Evolutionary conservation across 148 eudicot species (phyloP), one percentile per base, ranked within the genome.

Genomic region (Persicaria tinctoria): DNA sequence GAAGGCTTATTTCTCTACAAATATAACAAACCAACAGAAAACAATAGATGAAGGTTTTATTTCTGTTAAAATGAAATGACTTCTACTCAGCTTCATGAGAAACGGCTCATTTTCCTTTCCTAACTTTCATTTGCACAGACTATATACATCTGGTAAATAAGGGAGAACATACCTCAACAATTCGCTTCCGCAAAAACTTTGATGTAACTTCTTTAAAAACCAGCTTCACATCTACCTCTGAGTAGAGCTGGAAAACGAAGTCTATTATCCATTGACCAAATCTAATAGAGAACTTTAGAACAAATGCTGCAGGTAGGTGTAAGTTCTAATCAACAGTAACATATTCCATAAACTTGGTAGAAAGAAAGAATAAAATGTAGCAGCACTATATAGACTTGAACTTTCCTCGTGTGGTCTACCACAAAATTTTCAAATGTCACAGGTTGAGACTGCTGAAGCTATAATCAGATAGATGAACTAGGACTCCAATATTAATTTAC

Each of bases 141-240:
- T 57, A 57, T 2, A 17, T 10, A 17, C 18, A 12, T 57, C 63
- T 62, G 12, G 44, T 62, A 62, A 14, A 62, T 62, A 23, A 2
- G 32, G 45, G 18, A 64, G 70, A n/a, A 13, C 73, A 46, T 90
- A 95, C 99, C 97, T 92, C 92, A 60, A 96, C 99, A 79, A 96
- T 90, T 44, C 97, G 91, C 83, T 77, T 96, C 73, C 99, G 87
- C 78, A 96, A 81, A 79, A 86, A 88, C 70, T 87, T 96, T 74
- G 97, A 92, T 71, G 93, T 86, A 74, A 88, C 90, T 63, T 93
- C 97, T 82, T 92, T 96, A 75, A 86, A 96, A 50, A 96, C 99
- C 83, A 96, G 84, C 87, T 96, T 96, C 89, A 96, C 97, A 81
- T 96, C 99, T 46, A 96, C 99, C 86, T 92, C 99, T 17, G 93